Conservation (phyloP, 2,329 filamentous ascomycete genomes). For the Pseudogymnoascus sp. region DNA sequence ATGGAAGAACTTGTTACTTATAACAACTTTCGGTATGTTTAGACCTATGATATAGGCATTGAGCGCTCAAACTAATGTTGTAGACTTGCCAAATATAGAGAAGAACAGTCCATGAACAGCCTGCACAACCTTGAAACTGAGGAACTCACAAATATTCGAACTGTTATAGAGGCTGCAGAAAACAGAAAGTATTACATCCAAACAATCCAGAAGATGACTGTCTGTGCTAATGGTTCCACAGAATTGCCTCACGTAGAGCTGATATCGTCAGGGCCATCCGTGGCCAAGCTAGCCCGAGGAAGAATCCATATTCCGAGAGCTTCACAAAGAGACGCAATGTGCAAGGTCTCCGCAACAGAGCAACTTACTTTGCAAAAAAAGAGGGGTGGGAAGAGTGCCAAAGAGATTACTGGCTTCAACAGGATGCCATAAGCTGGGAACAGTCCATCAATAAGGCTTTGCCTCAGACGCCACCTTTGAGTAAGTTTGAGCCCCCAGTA, state of each 20-base stretch:
- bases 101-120: not conserved
- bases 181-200: not conserved
- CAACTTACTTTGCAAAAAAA: conserved; percentile 3
- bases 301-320: not conserved
- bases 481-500: not conserved
- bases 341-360: not conserved
- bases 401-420: not conserved
- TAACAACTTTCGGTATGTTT: conserved; percentile 9
- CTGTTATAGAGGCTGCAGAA: not conserved
- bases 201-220: not conserved
- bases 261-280: not conserved
- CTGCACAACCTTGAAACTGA: not conserved
- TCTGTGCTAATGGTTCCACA: not conserved
- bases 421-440: conserved; percentile 2
- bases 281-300: not conserved
- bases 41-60: no score
- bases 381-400: not conserved
- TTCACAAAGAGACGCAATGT: not conserved
- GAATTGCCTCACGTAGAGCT: not conserved
- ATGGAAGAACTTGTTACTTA: conserved; percentile 5
- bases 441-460: conserved; percentile 3
- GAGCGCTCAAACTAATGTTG: not conserved
- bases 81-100: conserved; percentile 2
- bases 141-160: not conserved
- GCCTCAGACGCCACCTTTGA: not conserved